A percentile compares a stretch with the other conserved stretches of the same genome.
Conservation (phyloP, 768 basidiomycete species). For the Clitopilus hobsonii region DNA sequence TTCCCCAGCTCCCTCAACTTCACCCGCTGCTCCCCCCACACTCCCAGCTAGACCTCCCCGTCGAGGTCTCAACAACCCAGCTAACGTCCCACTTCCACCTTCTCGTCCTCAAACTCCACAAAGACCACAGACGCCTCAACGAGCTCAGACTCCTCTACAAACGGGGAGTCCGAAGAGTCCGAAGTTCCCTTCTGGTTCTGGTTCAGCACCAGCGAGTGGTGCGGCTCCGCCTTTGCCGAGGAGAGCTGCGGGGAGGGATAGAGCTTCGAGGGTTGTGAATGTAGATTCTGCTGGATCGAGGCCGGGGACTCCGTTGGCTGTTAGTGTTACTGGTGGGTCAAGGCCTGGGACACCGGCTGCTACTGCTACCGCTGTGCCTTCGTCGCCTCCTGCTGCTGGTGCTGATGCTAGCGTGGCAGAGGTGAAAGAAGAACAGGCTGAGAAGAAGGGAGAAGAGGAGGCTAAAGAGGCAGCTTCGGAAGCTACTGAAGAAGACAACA, state of each 20-base stretch:
- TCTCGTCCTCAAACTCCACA: conserved; percentile 40
- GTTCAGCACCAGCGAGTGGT: conserved; percentile 8
- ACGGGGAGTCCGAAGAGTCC: not conserved
- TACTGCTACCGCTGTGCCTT: not conserved
- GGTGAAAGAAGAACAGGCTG: conserved; percentile 6
- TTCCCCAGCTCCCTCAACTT: conserved; percentile 3
- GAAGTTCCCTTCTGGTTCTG: conserved; percentile 8
- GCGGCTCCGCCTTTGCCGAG: conserved; percentile 61
- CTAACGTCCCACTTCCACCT: conserved; percentile 35
- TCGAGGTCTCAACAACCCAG: conserved; percentile 26
- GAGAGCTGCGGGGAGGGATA: conserved; percentile 58
- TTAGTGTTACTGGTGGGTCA: not conserved
- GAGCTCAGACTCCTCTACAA: no score
- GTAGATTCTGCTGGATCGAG: conserved; percentile 18
- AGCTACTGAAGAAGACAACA: no score
- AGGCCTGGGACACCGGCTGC: conserved; percentile 3
- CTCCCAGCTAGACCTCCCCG: conserved; percentile 14
- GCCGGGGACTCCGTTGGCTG: conserved; percentile 20
- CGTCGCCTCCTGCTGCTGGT: not conserved
- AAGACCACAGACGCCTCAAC: no score
- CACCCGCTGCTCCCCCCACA: conserved; percentile 1
- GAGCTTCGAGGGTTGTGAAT: conserved; percentile 28
- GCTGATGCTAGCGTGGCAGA: conserved; percentile 1
- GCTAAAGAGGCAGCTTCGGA: not conserved
- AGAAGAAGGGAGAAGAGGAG: conserved; percentile 2